Conservation (phyloP, 2,329 filamentous ascomycete species). For the Cladosporium oxysporum region DNA sequence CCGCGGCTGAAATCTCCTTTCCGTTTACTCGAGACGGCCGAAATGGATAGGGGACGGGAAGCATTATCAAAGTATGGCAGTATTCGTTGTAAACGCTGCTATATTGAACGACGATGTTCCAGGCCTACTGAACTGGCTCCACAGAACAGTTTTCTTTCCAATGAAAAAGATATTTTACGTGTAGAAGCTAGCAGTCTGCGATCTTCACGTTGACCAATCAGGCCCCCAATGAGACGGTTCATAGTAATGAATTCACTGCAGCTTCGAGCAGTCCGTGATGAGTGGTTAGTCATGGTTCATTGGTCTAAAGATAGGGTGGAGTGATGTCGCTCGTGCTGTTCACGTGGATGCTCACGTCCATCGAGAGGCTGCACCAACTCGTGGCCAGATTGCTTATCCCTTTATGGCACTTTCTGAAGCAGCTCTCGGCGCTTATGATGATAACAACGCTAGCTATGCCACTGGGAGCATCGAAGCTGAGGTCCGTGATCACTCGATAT, state of each 20-base stretch:
- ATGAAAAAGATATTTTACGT: background rate
- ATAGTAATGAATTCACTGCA: background rate
- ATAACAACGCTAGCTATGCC: background rate
- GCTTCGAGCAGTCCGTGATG: background rate
- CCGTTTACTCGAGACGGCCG: background rate
- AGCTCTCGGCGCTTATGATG: background rate
- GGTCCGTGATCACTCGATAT: background rate
- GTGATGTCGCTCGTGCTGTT: background rate
- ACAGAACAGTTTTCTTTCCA: background rate
- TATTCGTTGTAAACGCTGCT: background rate
- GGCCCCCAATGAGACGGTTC: background rate
- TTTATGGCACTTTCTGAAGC: background rate
- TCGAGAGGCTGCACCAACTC: background rate
- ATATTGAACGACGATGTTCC: background rate
- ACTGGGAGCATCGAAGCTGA: background rate
- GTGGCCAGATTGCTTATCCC: background rate
- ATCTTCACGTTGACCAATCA: background rate
- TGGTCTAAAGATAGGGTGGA: too few species aligned
- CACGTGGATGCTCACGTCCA: background rate
- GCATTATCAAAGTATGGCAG: background rate
- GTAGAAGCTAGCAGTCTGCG: background rate
- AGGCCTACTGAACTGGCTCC: background rate
- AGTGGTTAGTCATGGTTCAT: too few species aligned
- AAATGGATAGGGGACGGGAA: background rate
- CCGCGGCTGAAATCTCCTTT: background rate